Base-by-base conservation (phyloP, 192 early-diverging fungal species). In the Chytriomyces hyalinus region DNA sequence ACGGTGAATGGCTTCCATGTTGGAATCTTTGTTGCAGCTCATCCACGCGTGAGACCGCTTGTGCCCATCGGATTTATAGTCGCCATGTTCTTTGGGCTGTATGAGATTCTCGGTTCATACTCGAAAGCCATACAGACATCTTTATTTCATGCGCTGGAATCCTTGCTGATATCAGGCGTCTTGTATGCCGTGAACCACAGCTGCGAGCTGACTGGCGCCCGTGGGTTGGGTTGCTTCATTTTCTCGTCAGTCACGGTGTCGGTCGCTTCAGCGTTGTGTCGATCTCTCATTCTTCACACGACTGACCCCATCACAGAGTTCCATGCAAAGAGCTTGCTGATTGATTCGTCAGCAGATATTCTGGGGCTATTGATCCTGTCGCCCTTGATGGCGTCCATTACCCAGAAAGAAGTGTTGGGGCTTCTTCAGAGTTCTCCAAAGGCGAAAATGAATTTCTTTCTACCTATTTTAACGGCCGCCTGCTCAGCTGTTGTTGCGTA, bases 341-440 rank as follows among this genome's bases (percentile, higher is more conserved):
- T 70, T n/a, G 68, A 70, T 70, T 70, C 49, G 49, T 70, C 68
- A 28, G 44, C 73, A 15, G 64, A 26, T 17, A 65, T 75, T 65
- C 61, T 64, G 0, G 73, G 73, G n/a, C 10, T 75, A 9, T 49
- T 75, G 10, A 75, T 75, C 20, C 20, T 75, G 13, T 22, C 44
- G 9, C 73, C 73, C 6, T 45, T 73, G 60, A 61, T 73, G 6
- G 24, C 61, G 43, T 20, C 24, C 20, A 26, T 75, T 50, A 22
- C 13, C 13, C n/a, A 22, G n/a, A 51, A 7, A 9, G 46, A 75
- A 50, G 20, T 57, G 13, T 36, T 36, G 1, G 15, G 9, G 48
- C 24, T 13, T 28, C 8, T 20, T 47, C 44, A 22, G 11, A n/a
- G 8, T 6, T 10, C 20, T 15, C 13, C 9, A 10, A 46, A 17